Evolutionary conservation across 148 eudicot species (phyloP), one percentile per base, ranked within the genome.

Genomic region (Nyssa sinensis): DNA sequence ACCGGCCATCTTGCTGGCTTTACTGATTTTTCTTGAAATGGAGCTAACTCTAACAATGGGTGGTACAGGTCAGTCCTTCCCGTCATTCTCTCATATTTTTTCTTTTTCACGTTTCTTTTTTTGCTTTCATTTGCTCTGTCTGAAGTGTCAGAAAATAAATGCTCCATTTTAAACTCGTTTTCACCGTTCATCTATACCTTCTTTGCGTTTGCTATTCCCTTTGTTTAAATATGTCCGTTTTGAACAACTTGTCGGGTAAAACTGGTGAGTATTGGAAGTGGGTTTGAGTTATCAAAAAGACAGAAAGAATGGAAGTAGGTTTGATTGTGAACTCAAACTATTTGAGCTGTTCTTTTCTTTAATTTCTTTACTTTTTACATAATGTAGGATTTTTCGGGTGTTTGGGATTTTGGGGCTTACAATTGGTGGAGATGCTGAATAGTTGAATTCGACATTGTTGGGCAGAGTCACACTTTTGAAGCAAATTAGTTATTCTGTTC

Each of bases 1-100:
- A 28, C 7, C 30, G 34, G 72, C 39, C 66, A 17, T 66, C 33
- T 39, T 72, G 10, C 62, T 59, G 53, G 76, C 53, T 72, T 62
- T 78, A 3, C 77, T 80, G 30, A 1, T 78, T 9, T 62, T 78
- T 58, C 69, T 71, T 32, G 39, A 29, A 74, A 72, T 78, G 79
- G 69, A 59, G 34, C 62, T 64, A n/a, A 49, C 68, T 32, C 72
- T 31, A 19, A 70, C 81, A 31, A 44, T 70, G 62, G 58, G 83
- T 24, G 79, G 80, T 64, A 27, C 80, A 28, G 75, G 75, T 62
- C n/a, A 62, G 59, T 29, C 7, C 66, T 25, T 27, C 24, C 14
- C 35, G 17, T 44, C 4, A 44, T 3, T 44, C 16, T 44, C 51
- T 12, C 51, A 1, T 4, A 44, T 19, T 44, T 44, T 44, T 19